These are phyloP conservation scores for Agrostemma githago DNA, from an alignment of 148 eudicot genomes.

Conservation along the genomic window DNA sequence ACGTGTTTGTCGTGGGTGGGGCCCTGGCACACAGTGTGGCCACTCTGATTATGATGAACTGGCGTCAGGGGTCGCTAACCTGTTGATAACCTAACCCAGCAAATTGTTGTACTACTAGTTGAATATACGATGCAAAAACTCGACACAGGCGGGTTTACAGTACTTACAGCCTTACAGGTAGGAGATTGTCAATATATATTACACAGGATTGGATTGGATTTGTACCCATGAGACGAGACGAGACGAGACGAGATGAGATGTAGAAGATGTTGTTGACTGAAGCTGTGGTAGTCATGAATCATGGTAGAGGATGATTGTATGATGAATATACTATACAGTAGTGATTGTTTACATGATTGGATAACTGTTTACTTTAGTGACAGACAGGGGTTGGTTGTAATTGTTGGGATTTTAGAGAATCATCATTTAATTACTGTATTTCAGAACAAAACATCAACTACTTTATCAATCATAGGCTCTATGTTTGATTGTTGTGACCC, in stretches of 20 bases:
- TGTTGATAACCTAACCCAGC: constrained; percentile 23
- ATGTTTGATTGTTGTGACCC: neutral
- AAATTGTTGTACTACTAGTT: neutral
- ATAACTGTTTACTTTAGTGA: too few relatives aligned
- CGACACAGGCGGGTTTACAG: neutral
- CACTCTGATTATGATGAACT: constrained; percentile 55
- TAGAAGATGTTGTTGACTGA: neutral
- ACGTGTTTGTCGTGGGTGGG: constrained; percentile 73
- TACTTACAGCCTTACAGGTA: neutral
- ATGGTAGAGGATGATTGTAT: too few relatives aligned
- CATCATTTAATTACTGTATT: neutral
- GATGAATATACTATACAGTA: too few relatives aligned
- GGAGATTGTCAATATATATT: constrained; percentile 9
- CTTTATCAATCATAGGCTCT: neutral
- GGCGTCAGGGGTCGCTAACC: constrained; percentile 43
- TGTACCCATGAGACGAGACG: neutral
- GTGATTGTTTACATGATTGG: too few relatives aligned
- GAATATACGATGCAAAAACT: constrained; percentile 3
- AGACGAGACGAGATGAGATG: neutral
- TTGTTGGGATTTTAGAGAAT: neutral
- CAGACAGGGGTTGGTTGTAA: constrained; percentile 13
- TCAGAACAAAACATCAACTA: neutral
- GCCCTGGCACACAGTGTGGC: constrained; percentile 70
- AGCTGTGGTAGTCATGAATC: neutral
- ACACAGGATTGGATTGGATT: constrained; percentile 12